Evolutionary conservation across 2,329 filamentous ascomycete species (phyloP), one percentile per base, ranked within the genome.

Genomic region (Neofusicoccum laricinum): DNA sequence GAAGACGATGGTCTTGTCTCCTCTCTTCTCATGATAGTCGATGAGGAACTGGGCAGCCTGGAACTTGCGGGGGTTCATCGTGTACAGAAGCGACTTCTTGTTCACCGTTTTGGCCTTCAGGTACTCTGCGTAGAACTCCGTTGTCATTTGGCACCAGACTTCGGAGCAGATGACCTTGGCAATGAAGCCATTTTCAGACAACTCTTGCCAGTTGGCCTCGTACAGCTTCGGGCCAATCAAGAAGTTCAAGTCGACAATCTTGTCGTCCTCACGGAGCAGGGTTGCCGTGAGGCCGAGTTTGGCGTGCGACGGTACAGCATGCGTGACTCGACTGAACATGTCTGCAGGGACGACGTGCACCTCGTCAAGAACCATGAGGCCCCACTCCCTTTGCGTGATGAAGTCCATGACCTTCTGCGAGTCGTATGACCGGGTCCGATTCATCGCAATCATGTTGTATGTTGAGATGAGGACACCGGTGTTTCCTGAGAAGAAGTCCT

Each of bases 121-220:
- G 78, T 98, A 99, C 75, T 98, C 92, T 17, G 92, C 90, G 76
- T 97, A 98, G 75, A 99, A 99, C 71, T 99, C 95, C 0, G 93
- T 95, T 0, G 95, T 96, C 95, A 99, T 99, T 2, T 94, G 93
- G 73, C 95, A 99, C 95, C 95, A 99, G 6, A 99, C 95, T 77
- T 99, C 95, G 14, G 95, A 95, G 76, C 95, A 99, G 77, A 99
- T 95, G 1, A 99, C 95, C 69, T 92, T 90, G 40, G 95, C 95
- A 75, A 99, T 99, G 74, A 97, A 93, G 0, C 95, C 95, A 78
- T 97, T 93, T 72, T 97, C 92, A 1, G 94, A 95, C 45, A 99
- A 85, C 76, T 99, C 95, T 88, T 98, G 97, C 95, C 95, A 99
- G 76, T 99, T 99, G 32, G 95, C 95, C 78, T 99, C 95, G 74